Base-by-base conservation (phyloP, 2,329 filamentous ascomycete species). In the Fusarium sp. region DNA sequence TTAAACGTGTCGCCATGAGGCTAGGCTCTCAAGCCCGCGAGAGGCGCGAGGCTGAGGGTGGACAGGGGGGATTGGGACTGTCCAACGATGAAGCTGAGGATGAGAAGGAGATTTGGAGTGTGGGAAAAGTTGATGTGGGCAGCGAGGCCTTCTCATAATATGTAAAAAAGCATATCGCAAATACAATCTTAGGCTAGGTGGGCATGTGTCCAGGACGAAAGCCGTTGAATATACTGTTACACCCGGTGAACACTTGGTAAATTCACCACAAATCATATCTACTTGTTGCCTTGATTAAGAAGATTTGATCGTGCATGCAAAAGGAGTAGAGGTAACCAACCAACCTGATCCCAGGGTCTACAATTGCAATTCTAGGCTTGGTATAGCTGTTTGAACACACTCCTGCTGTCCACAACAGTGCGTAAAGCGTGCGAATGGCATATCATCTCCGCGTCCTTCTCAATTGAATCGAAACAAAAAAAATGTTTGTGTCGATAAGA, bases 61-160 rank as follows among this genome's bases (percentile, higher is more conserved):
- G 96, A 13, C 89, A 92, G 66, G 95, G 95, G 52, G 94, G 95
- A 1, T 81, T 98, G 56, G 95, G 95, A 1, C 82, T 99, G 78
- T 93, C 92, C 39, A 95, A 94, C 79, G 96, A 99, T 82, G 96
- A 99, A 85, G 86, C 91, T 38, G 96, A 99, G 80, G 96, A 99
- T 83, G 94, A 98, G 86, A 92, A 90, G 83, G 96, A 99, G 85
- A 91, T 99, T 72, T 97, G 95, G 95, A 96, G 94, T 81, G 93
- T 99, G 56, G 96, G 96, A 11, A 95, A 93, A 83, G 91, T 98
- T 56, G 96, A 98, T 63, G 70, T 77, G 52, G 77, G 75, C 30
- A 70, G 70, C 47, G 77, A 78, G 38, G 51, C 70, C n/a, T 78
- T 78, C 62, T 58, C 72, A 10, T 78, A 26, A 58, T 26, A n/a